Percentiles rank a stretch among this genome's conserved stretches.
Evolutionary conservation across 169 alveolate species (phyloP).

Genomic region (Plasmodium ovale): DNA sequence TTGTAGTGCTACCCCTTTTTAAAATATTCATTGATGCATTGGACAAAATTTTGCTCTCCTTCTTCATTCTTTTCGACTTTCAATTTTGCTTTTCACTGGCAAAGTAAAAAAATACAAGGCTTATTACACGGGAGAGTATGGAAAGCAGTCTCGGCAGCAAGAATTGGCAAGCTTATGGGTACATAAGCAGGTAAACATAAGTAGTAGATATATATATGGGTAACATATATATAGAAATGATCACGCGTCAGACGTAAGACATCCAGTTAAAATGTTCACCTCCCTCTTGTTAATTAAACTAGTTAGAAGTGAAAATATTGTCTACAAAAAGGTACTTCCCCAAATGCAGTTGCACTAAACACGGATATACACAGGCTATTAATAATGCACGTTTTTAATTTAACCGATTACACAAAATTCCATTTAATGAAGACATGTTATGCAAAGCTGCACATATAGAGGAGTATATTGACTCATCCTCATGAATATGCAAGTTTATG

Average conservation of each 20-base stretch:
- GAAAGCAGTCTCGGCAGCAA: background rate
- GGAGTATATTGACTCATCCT: no score
- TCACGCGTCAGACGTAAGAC: background rate
- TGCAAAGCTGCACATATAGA: no score
- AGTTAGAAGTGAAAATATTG: background rate
- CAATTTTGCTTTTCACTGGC: background rate
- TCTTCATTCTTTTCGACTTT: slow-evolving; percentile 16
- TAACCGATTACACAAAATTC: no score
- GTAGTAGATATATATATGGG: background rate
- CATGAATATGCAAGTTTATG: no score
- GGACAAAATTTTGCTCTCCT: slow-evolving; percentile 8
- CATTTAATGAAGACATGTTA: no score
- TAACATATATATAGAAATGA: background rate
- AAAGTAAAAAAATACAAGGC: background rate
- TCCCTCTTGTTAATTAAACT: background rate
- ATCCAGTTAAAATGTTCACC: background rate
- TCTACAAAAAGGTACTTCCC: background rate
- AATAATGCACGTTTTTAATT: background rate
- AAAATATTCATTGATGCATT: slow-evolving; percentile 17
- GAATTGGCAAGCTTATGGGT: no score
- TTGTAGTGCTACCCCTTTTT: slow-evolving; percentile 20
- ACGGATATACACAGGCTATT: background rate
- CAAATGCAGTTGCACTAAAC: background rate
- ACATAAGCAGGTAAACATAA: background rate
- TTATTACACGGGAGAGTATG: no score